Percentiles rank a stretch among this genome's conserved stretches.
These are phyloP conservation scores for Trichoderma brevicompactum DNA, from an alignment of 2,329 filamentous ascomycete genomes.

Conservation along the genomic window DNA sequence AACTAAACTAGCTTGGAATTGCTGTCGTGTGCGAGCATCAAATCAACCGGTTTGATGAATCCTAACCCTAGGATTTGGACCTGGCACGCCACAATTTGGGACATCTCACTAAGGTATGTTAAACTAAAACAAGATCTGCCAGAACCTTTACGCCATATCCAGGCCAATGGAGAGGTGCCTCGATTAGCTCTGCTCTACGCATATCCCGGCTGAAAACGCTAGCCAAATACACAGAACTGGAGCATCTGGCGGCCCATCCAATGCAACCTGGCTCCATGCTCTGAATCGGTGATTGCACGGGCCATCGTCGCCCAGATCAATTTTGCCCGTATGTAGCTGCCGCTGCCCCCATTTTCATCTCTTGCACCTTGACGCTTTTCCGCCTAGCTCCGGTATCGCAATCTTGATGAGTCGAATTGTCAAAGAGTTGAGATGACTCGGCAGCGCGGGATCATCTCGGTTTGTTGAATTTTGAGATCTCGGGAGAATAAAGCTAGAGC, in stretches of 20 bases:
- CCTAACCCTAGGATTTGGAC: too few relatives aligned
- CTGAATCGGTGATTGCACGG: conserved; percentile 18
- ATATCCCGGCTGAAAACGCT: neutral
- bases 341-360: neutral
- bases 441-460: neutral
- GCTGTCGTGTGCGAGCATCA: too few relatives aligned
- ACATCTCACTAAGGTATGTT: too few relatives aligned
- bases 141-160: too few relatives aligned
- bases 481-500: neutral
- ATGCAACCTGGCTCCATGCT: neutral
- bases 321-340: neutral
- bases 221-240: neutral
- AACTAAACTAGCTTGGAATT: too few relatives aligned
- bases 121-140: too few relatives aligned
- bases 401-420: conserved; percentile 1
- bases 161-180: too few relatives aligned
- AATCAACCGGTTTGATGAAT: too few relatives aligned
- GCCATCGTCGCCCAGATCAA: conserved; percentile 13
- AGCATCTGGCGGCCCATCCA: neutral
- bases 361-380: neutral
- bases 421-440: conserved; percentile 4
- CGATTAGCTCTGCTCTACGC: too few relatives aligned
- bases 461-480: neutral
- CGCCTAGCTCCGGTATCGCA: conserved; percentile 27
- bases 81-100: too few relatives aligned